These are phyloP conservation scores for Gymnopilus dilepis DNA, from an alignment of 768 basidiomycete species.

Conservation along the genomic window DNA sequence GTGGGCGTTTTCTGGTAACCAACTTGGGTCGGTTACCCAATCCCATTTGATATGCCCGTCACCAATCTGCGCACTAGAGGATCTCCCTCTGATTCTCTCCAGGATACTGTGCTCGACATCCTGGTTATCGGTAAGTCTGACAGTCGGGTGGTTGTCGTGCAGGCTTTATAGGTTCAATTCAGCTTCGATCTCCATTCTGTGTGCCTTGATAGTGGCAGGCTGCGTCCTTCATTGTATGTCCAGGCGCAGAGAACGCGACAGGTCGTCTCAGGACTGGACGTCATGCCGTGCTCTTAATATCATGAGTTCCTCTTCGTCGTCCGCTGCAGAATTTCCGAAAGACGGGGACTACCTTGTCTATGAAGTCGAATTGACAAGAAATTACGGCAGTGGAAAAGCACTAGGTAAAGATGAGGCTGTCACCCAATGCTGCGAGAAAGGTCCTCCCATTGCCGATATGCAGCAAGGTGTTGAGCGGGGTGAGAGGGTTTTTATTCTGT, in stretches of 20 bases:
- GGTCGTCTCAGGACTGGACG: slow-evolving; percentile 2
- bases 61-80: neutral
- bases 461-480: neutral
- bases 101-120: slow-evolving; percentile 11
- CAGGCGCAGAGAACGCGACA: slow-evolving; percentile 9
- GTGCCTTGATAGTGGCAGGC: slow-evolving; percentile 15
- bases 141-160: neutral
- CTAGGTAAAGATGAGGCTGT: neutral
- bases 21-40: neutral
- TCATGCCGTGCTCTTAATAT: slow-evolving; percentile 10
- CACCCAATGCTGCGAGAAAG: neutral
- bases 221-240: slow-evolving; percentile 14
- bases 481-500: neutral
- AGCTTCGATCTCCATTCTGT: slow-evolving; percentile 18
- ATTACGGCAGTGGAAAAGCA: neutral
- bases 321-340: neutral
- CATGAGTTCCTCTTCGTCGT: neutral
- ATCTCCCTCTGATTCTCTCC: neutral
- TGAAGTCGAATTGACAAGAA: slow-evolving; percentile 4
- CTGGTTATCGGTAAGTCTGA: slow-evolving; percentile 11
- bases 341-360: slow-evolving; percentile 9
- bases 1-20: neutral
- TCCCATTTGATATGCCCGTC: neutral
- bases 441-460: neutral
- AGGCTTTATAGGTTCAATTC: neutral